Conservation (phyloP, 208 protist genomes). For the Naegleria fowleri region DNA sequence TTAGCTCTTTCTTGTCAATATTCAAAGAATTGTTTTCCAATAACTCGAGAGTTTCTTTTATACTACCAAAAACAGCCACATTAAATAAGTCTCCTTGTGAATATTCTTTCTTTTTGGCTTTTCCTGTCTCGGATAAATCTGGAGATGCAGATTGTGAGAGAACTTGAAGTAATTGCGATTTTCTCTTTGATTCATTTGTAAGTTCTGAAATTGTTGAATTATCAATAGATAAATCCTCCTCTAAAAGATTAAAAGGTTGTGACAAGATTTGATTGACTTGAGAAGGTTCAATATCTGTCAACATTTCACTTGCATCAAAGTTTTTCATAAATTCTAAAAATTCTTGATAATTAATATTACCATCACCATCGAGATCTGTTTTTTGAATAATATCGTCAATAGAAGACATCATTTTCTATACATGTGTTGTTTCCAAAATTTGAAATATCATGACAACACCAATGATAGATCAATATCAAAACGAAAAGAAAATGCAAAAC, state of each 20-base stretch:
- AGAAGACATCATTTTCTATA: neutral
- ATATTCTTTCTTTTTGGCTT: neutral
- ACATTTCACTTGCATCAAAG: neutral
- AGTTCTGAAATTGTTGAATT: neutral
- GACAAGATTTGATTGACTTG: neutral
- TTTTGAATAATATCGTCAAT: neutral
- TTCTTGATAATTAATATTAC: neutral
- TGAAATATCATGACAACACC: too few species aligned
- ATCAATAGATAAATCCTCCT: neutral
- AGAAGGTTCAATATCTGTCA: neutral
- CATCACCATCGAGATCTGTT: neutral
- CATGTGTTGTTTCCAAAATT: too few species aligned
- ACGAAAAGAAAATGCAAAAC: too few species aligned
- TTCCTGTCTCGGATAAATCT: neutral
- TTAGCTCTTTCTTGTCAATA: neutral
- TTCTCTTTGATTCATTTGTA: neutral
- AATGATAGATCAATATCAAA: too few species aligned
- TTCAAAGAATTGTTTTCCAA: neutral
- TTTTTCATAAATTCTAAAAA: neutral
- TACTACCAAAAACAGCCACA: neutral
- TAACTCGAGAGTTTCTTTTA: neutral
- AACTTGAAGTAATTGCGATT: neutral
- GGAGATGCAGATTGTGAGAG: neutral
- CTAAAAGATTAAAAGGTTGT: neutral
- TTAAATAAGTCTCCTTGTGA: neutral